Percentiles rank a stretch among this genome's conserved stretches.
These are phyloP conservation scores for Eustoma russellianum DNA, from an alignment of 257 asterid genomes.

Conservation along the genomic window DNA sequence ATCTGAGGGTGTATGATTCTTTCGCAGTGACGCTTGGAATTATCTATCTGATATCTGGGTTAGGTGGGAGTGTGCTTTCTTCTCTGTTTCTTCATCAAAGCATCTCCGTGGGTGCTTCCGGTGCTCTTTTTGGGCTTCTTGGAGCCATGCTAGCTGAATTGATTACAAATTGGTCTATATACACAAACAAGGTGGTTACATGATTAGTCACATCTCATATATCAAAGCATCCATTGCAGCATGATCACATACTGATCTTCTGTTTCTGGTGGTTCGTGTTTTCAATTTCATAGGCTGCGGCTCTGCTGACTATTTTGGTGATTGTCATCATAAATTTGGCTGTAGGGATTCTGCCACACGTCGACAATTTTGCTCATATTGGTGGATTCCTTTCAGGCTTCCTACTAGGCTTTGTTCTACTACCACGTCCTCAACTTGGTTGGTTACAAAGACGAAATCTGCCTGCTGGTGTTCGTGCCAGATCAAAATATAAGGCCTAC, in stretches of 20 bases:
- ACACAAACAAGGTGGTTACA: constrained; percentile 60
- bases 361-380: constrained; percentile 78
- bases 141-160: constrained; percentile 95
- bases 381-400: constrained; percentile 88
- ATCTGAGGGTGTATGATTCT: background rate
- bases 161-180: constrained; percentile 82
- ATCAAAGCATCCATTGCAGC: too few relatives aligned
- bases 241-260: too few relatives aligned
- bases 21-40: constrained; percentile 56
- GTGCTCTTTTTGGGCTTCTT: constrained; percentile 93
- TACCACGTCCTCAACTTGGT: constrained; percentile 84
- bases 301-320: constrained; percentile 58
- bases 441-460: constrained; percentile 59
- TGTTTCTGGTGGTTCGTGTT: too few relatives aligned
- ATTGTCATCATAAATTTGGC: constrained; percentile 57
- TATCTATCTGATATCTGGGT: constrained; percentile 66
- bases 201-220: too few relatives aligned
- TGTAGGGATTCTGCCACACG: constrained; percentile 77
- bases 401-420: constrained; percentile 72
- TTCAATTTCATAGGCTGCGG: constrained; percentile 44
- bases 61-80: constrained; percentile 77
- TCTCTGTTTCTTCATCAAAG: constrained; percentile 49
- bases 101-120: constrained; percentile 89
- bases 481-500: constrained; percentile 58
- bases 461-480: constrained; percentile 41